Percentiles rank a stretch among this genome's conserved stretches.
These are phyloP conservation scores for Saccharomycopsis synnaedendra DNA, from an alignment of 805 yeast genomes.

Conservation along the genomic window DNA sequence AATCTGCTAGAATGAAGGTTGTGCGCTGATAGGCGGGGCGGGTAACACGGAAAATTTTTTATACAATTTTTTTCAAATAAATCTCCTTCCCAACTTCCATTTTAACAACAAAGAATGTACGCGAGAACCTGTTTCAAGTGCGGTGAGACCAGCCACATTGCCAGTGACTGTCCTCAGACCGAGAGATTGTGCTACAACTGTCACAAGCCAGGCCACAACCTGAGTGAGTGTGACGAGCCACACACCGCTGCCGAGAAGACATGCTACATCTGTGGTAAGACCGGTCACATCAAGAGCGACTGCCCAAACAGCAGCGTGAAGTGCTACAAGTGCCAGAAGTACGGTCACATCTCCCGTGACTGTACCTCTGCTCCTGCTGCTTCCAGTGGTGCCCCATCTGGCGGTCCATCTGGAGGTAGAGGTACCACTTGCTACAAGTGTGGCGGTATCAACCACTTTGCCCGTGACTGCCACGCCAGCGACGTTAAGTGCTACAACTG, in stretches of 20 bases:
- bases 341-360: slow-evolving; percentile 76
- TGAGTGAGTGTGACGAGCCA: slow-evolving; percentile 81
- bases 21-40: no score
- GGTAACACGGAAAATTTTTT: no score
- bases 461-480: slow-evolving; percentile 76
- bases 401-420: slow-evolving; percentile 2
- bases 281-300: slow-evolving; percentile 82
- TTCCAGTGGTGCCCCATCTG: slow-evolving; percentile 17
- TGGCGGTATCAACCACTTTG: slow-evolving; percentile 67
- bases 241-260: slow-evolving; percentile 77
- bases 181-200: slow-evolving; percentile 91
- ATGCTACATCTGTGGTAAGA: slow-evolving; percentile 87
- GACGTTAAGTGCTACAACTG: slow-evolving; percentile 82
- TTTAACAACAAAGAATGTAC: slow-evolving; percentile 1
- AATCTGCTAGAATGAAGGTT: no score
- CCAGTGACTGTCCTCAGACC: slow-evolving; percentile 75
- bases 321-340: slow-evolving; percentile 69
- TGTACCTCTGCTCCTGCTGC: slow-evolving; percentile 39
- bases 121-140: slow-evolving; percentile 78
- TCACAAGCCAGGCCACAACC: slow-evolving; percentile 81
- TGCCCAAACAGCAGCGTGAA: slow-evolving; percentile 57
- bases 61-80: no score
- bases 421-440: slow-evolving; percentile 33
- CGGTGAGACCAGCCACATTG: slow-evolving; percentile 86
- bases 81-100: no score